Percentiles rank a stretch among this genome's conserved stretches.
These are phyloP conservation scores for Microsporum canis DNA, from an alignment of 2,329 filamentous ascomycete genomes.

Conservation along the genomic window DNA sequence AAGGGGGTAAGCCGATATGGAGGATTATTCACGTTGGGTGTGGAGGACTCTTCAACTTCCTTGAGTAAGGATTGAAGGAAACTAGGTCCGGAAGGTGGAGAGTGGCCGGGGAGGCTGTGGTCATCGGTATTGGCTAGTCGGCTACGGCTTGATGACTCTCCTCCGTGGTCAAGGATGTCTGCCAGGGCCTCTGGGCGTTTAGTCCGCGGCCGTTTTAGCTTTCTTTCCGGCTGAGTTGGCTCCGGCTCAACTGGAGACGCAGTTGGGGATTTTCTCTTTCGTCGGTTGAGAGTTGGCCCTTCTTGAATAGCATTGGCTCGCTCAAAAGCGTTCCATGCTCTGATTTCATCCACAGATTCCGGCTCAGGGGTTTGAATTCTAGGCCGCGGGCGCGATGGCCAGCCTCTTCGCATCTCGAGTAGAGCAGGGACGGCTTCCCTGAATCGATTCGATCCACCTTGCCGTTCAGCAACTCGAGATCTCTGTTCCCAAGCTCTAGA, in stretches of 20 bases:
- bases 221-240: slow-evolving; percentile 61
- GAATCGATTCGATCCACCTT: slow-evolving; percentile 65
- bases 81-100: slow-evolving; percentile 44
- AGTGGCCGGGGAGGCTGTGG: slow-evolving; percentile 19
- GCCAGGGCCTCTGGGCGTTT: slow-evolving; percentile 50
- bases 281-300: slow-evolving; percentile 31
- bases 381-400: slow-evolving; percentile 32
- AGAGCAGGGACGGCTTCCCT: slow-evolving; percentile 54
- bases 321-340: slow-evolving; percentile 85
- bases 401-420: slow-evolving; percentile 40
- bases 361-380: slow-evolving; percentile 42
- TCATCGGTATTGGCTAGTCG: slow-evolving; percentile 22
- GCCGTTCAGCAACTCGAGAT: slow-evolving; percentile 66
- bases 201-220: slow-evolving; percentile 77
- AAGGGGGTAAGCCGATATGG: slow-evolving; percentile 24
- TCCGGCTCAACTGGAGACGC: slow-evolving; percentile 57
- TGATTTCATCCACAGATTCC: slow-evolving; percentile 67
- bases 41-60: slow-evolving; percentile 59
- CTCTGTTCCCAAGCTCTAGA: slow-evolving; percentile 70
- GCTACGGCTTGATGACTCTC: slow-evolving; percentile 29
- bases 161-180: slow-evolving; percentile 23
- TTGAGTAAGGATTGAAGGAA: slow-evolving; percentile 79
- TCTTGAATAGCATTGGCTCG: slow-evolving; percentile 61
- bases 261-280: slow-evolving; percentile 67
- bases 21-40: slow-evolving; percentile 21